phyloP scores from a whole-genome alignment of 2,329 filamentous ascomycete species.

The Pyrenochaeta sp. region DNA sequence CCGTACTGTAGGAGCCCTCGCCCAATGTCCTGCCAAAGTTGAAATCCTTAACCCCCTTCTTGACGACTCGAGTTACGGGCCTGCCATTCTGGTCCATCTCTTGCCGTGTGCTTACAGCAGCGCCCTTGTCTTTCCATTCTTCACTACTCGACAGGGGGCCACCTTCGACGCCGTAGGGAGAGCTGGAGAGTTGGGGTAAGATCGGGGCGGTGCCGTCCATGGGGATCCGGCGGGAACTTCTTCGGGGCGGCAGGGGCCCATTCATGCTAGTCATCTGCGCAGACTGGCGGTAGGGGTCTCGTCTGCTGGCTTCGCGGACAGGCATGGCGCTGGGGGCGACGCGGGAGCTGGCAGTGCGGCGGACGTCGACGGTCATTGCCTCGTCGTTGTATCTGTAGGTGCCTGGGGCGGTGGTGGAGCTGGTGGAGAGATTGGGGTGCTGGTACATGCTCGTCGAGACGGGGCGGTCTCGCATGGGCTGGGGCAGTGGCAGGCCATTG shows the following conservation, averaged over 20 bases:
- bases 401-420: slow-evolving; percentile 50
- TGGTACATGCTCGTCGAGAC: slow-evolving; percentile 57
- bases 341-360: slow-evolving; percentile 69
- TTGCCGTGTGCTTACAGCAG: slow-evolving; percentile 81
- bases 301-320: slow-evolving; percentile 72
- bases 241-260: slow-evolving; percentile 74
- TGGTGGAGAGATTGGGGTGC: slow-evolving; percentile 57
- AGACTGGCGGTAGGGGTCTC: slow-evolving; percentile 71
- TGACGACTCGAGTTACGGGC: slow-evolving; percentile 81
- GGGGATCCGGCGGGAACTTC: slow-evolving; percentile 76
- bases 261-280: slow-evolving; percentile 62
- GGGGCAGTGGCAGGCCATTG: slow-evolving; percentile 33
- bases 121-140: slow-evolving; percentile 95
- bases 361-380: slow-evolving; percentile 38
- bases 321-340: slow-evolving; percentile 67
- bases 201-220: slow-evolving; percentile 52
- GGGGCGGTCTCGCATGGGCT: slow-evolving; percentile 48
- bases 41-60: slow-evolving; percentile 98
- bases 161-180: slow-evolving; percentile 63
- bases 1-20: slow-evolving; percentile 97
- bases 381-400: slow-evolving; percentile 59
- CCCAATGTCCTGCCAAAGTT: slow-evolving; percentile 89
- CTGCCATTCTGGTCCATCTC: slow-evolving; percentile 87
- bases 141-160: slow-evolving; percentile 73
- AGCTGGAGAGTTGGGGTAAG: slow-evolving; percentile 36